These are phyloP conservation scores for Trichosporon coremiiforme DNA, from an alignment of 1,284 basidiomycete genomes.

Conservation along the genomic window DNA sequence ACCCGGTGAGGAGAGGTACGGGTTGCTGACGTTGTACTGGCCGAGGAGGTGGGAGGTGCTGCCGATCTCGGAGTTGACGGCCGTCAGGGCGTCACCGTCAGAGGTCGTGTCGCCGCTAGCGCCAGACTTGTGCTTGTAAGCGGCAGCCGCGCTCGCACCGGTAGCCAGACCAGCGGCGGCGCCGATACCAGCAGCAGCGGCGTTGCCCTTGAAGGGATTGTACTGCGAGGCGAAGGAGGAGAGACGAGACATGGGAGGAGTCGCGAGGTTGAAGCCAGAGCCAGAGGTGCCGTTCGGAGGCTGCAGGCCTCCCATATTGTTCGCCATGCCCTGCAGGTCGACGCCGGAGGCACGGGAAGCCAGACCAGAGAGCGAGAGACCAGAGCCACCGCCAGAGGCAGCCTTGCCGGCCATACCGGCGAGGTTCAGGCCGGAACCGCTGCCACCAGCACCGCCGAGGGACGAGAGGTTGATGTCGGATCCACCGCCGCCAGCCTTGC, in stretches of 20 bases:
- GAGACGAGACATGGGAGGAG: conserved; percentile 8
- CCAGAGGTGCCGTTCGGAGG: not conserved
- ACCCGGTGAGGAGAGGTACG: not conserved
- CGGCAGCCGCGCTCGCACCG: not conserved
- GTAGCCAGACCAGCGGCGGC: conserved; percentile 4
- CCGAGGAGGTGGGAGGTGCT: conserved; percentile 12
- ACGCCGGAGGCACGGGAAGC: not conserved
- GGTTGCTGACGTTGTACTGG: conserved; percentile 17
- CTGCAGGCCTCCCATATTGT: conserved; percentile 15
- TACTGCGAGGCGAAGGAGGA: conserved; percentile 15
- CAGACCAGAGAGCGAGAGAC: not conserved
- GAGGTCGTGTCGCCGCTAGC: not conserved
- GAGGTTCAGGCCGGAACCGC: conserved; percentile 13
- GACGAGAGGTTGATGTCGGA: conserved; percentile 3
- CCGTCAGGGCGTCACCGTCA: not conserved
- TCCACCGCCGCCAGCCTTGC: conserved; percentile 14
- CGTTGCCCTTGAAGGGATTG: conserved; percentile 15
- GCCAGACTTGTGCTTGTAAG: conserved; percentile 10
- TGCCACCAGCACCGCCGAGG: conserved; percentile 14
- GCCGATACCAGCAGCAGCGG: conserved; percentile 3
- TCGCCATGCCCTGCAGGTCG: conserved; percentile 8
- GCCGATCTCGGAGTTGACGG: conserved; percentile 15
- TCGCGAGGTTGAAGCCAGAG: conserved; percentile 12
- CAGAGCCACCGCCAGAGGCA: conserved; percentile 10
- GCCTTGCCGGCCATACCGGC: conserved; percentile 16